These are phyloP conservation scores for Diaporthe vexans DNA, from an alignment of 2,329 filamentous ascomycete genomes.

Conservation along the genomic window DNA sequence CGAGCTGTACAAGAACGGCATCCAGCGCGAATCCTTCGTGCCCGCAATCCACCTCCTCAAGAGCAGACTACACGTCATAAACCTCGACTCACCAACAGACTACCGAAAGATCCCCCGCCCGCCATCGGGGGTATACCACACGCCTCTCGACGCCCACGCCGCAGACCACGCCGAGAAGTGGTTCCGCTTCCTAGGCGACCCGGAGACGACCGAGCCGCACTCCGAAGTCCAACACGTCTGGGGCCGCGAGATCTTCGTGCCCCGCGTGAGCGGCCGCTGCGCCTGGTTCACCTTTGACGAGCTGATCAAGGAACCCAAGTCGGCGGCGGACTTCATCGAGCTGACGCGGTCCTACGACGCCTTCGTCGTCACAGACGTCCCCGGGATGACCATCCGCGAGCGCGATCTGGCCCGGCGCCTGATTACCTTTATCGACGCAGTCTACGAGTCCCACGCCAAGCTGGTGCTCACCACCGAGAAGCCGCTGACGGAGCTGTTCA, in stretches of 20 bases:
- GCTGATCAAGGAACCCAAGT: conserved; percentile 88
- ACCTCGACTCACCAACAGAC: conserved; percentile 94
- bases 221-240: conserved; percentile 86
- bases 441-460: conserved; percentile 95
- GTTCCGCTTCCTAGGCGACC: conserved; percentile 94
- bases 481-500: conserved; percentile 87
- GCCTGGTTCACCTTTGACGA: conserved; percentile 95
- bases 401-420: conserved; percentile 92
- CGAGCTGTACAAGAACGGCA: conserved; percentile 97
- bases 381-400: conserved; percentile 88
- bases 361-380: conserved; percentile 92
- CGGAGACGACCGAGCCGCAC: conserved; percentile 80
- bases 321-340: conserved; percentile 95
- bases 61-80: conserved; percentile 86
- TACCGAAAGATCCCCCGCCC: conserved; percentile 97
- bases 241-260: conserved; percentile 91
- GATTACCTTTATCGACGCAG: conserved; percentile 97
- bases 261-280: conserved; percentile 86
- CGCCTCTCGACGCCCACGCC: conserved; percentile 84
- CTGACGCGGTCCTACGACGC: conserved; percentile 90
- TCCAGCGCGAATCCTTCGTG: conserved; percentile 94
- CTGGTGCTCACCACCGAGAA: conserved; percentile 92
- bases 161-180: conserved; percentile 89
- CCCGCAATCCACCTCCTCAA: conserved; percentile 96
- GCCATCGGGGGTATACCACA: conserved; percentile 93